Percentiles rank a stretch among this genome's conserved stretches.
phyloP scores from a whole-genome alignment of 352 stramenopile genomes.

The Thalassiosira exigua region DNA sequence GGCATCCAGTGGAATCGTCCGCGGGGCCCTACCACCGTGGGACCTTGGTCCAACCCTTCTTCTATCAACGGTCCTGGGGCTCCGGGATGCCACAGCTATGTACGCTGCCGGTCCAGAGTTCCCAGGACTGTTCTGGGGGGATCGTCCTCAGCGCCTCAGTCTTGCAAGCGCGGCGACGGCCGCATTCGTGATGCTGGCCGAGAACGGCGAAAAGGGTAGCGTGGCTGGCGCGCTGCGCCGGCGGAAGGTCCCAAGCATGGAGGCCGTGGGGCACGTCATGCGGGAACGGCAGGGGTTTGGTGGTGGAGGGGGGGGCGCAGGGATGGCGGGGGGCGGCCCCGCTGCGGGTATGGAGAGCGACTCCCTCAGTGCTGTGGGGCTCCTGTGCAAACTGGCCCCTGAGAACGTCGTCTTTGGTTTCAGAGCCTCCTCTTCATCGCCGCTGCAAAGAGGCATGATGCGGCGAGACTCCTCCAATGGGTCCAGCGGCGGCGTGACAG shows the following conservation, averaged over 20 bases:
- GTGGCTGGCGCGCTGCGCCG: constrained; percentile 75
- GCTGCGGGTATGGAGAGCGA: constrained; percentile 65
- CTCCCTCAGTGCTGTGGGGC: constrained; percentile 69
- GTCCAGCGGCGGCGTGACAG: background rate
- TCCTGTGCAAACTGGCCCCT: constrained; percentile 75
- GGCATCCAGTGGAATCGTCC: constrained; percentile 75
- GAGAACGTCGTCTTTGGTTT: constrained; percentile 84
- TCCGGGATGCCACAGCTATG: constrained; percentile 80
- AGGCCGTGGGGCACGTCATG: constrained; percentile 79
- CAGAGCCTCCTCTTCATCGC: constrained; percentile 61
- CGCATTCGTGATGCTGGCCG: constrained; percentile 78
- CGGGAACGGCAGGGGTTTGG: constrained; percentile 61
- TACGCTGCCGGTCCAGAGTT: constrained; percentile 82
- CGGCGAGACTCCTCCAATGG: background rate
- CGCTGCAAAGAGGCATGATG: background rate
- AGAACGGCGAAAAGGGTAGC: constrained; percentile 82
- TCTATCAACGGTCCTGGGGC: constrained; percentile 70
- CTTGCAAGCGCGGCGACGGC: constrained; percentile 79
- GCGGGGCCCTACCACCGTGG: constrained; percentile 76
- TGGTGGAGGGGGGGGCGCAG: constrained; percentile 54
- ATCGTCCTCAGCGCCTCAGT: constrained; percentile 80
- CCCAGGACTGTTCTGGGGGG: constrained; percentile 83
- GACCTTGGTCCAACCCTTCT: constrained; percentile 79
- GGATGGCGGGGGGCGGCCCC: constrained; percentile 20
- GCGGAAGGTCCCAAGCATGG: constrained; percentile 77